Conservation (phyloP, 2,329 filamentous ascomycete genomes). For the Neonectria punicea region DNA sequence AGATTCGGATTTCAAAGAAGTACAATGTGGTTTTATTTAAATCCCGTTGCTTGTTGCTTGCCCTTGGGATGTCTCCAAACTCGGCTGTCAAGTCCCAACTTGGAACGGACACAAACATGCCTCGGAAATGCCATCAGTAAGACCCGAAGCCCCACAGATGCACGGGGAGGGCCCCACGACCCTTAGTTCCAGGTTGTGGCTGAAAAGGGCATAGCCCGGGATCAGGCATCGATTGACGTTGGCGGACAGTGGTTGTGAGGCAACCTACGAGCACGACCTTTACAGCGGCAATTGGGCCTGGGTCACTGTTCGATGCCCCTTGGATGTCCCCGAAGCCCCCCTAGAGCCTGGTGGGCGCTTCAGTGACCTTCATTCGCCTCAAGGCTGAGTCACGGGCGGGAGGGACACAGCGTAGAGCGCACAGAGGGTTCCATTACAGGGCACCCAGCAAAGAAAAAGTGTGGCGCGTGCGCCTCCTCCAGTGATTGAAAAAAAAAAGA, state of each 20-base stretch:
- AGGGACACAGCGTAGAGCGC: slow-evolving; percentile 16
- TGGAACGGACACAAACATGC: background rate
- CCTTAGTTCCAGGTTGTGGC: background rate
- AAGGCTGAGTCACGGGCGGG: slow-evolving; percentile 5
- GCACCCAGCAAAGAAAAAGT: background rate
- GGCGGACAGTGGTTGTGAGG: background rate
- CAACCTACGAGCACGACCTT: slow-evolving; percentile 1
- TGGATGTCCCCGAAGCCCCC: background rate
- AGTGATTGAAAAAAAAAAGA: slow-evolving; percentile 27
- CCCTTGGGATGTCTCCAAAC: background rate
- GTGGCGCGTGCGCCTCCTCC: slow-evolving; percentile 24
- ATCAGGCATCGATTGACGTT: slow-evolving; percentile 31
- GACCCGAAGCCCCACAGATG: slow-evolving; percentile 13
- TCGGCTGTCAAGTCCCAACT: background rate
- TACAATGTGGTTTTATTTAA: background rate
- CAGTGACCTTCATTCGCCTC: background rate
- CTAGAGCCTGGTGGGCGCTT: background rate
- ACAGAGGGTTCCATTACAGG: background rate
- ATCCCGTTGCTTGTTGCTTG: background rate
- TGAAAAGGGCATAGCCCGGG: slow-evolving; percentile 25
- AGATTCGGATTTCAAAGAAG: background rate
- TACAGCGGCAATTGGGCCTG: background rate
- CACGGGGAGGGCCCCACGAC: slow-evolving; percentile 11
- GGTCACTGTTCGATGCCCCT: background rate
- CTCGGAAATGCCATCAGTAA: slow-evolving; percentile 8